Evolutionary conservation across 805 yeast genomes (phyloP), one percentile per base, ranked within the genome.

Genomic region (Candida orba): DNA sequence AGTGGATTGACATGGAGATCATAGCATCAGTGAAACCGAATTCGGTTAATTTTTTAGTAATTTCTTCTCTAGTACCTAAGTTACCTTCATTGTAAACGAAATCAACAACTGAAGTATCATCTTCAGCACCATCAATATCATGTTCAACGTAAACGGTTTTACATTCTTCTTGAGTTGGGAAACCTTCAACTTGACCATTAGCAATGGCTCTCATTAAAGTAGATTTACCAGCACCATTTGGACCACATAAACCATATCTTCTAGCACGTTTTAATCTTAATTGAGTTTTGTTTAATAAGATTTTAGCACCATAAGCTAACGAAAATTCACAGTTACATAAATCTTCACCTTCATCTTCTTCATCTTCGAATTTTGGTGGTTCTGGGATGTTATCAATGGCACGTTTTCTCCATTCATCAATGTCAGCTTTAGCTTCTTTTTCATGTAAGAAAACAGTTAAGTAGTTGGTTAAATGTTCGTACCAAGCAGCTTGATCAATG

Each of bases 261-360:
- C 97, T 90, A 76, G 85, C 93, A 79, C 96, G 84, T 89, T 88
- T 89, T 69, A 93, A 84, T 77, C 99, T 89, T 71, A 93, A 82
- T 78, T 91, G 97, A 60, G 99, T 93, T 76, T 93, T 91, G 91
- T 93, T 93, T 74, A 93, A 88, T 77, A 93, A 81, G 80, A 93
- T 93, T 87, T 93, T 93, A 66, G 99, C 99, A 91, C 99, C 99
- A 75, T 93, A 93, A 72, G 99, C 99, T 66, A 93, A 81, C 50
- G 99, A 93, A 90, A 93, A 93, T 83, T 93, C 99, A 85, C 98
- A 91, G 95, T 93, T 93, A 84, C 99, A 93, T 67, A 93, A 80
- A 69, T 93, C 98, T 79, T 93, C 98, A 77, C 98, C 99, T 68
- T 93, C 98, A 67, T 89, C 97, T 67, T 84, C 93, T 72, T 84